Conservation (phyloP, 176 grass and related monocot species). For the Pontederia paniculata region DNA sequence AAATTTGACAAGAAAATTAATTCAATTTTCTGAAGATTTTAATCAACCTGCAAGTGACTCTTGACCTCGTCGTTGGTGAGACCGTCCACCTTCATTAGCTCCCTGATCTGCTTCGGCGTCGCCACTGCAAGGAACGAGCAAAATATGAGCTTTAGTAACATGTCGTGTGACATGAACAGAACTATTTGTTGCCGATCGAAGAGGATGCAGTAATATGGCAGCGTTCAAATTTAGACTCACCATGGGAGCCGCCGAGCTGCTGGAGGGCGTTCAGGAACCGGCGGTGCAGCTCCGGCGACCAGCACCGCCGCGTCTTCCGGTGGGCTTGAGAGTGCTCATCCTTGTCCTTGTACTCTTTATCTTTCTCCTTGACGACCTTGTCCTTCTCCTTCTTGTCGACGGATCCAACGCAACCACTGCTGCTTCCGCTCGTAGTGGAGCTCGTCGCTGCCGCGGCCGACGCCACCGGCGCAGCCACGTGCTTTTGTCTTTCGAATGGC, state of each 20-base stretch:
- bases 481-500: slow-evolving; percentile 56
- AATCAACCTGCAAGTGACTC: slow-evolving; percentile 21
- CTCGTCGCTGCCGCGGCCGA: slow-evolving; percentile 31
- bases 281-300: slow-evolving; percentile 81
- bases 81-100: slow-evolving; percentile 23
- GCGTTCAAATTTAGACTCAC: slow-evolving; percentile 17
- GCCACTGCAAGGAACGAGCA: slow-evolving; percentile 33
- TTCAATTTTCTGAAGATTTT: no score
- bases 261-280: slow-evolving; percentile 56
- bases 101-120: slow-evolving; percentile 63
- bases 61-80: slow-evolving; percentile 28
- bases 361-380: slow-evolving; percentile 3
- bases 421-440: slow-evolving; percentile 26
- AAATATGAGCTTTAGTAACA: background rate
- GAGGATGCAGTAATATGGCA: background rate
- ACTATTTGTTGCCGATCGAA: background rate
- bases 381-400: slow-evolving; percentile 13
- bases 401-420: background rate
- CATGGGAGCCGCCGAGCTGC: slow-evolving; percentile 78
- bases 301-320: slow-evolving; percentile 65
- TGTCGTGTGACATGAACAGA: background rate
- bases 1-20: background rate
- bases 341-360: slow-evolving; percentile 26
- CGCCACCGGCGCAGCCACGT: slow-evolving; percentile 25
- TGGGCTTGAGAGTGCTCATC: slow-evolving; percentile 19